A percentile compares a stretch with the other conserved stretches of the same genome.
Conservation (phyloP, 140 eudicot species). For the Cichorium intybus region DNA sequence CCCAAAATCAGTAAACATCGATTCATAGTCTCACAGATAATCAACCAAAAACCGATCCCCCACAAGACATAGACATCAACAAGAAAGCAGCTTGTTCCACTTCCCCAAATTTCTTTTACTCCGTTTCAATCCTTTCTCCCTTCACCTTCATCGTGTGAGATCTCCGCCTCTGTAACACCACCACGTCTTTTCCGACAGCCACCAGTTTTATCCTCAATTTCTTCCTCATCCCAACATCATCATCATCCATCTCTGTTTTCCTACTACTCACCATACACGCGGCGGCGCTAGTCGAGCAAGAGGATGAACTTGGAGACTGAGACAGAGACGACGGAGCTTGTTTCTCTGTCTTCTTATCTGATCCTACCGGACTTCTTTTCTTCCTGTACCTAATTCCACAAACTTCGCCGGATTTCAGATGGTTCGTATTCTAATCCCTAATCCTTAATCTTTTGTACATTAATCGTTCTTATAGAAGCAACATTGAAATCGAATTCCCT, state of each 20-base stretch:
- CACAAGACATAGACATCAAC: constrained; percentile 65
- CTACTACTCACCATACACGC: neutral
- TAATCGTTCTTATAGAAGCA: no score
- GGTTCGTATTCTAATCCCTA: no score
- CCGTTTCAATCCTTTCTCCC: constrained; percentile 10
- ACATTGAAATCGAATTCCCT: no score
- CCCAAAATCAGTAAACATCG: neutral
- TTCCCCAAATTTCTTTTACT: constrained; percentile 45
- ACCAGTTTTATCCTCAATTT: constrained; percentile 35
- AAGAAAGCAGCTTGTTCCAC: constrained; percentile 75
- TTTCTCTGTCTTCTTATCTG: constrained; percentile 25
- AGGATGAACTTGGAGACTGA: neutral
- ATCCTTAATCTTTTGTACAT: no score
- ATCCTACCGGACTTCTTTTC: constrained; percentile 26
- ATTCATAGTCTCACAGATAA: neutral
- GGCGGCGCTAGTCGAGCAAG: neutral
- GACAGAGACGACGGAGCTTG: neutral
- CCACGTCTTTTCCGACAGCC: constrained; percentile 40
- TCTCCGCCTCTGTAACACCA: constrained; percentile 36
- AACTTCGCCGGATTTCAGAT: no score
- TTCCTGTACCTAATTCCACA: constrained; percentile 72
- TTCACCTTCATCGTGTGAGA: constrained; percentile 41
- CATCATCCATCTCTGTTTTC: neutral
- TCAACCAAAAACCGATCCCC: constrained; percentile 45
- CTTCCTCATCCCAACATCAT: constrained; percentile 5